These are phyloP conservation scores for Immersiporthe knoxdaviesiana DNA, from an alignment of 2,329 filamentous ascomycete species.

Conservation along the genomic window DNA sequence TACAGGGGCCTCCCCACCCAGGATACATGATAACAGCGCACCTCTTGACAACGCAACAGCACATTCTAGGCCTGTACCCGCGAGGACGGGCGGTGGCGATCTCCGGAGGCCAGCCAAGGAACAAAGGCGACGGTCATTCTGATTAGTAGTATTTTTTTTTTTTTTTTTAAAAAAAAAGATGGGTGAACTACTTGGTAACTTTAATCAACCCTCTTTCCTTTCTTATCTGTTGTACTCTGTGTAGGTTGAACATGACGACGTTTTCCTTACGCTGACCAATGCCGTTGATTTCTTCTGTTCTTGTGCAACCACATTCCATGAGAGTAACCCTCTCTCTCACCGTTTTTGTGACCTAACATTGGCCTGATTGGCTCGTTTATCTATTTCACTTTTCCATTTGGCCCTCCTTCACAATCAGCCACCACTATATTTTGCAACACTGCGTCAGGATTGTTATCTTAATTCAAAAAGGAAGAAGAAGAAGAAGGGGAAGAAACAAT, in stretches of 20 bases:
- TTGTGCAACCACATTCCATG: background rate
- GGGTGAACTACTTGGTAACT: background rate
- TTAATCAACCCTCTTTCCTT: background rate
- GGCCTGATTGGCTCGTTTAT: background rate
- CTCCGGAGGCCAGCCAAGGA: slow-evolving; percentile 6
- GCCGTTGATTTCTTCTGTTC: background rate
- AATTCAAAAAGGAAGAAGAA: too few species aligned
- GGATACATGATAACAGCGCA: slow-evolving; percentile 4
- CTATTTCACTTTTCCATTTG: too few species aligned
- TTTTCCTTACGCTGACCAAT: background rate
- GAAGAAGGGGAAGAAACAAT: too few species aligned
- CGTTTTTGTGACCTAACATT: background rate
- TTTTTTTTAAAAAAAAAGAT: slow-evolving; percentile 12
- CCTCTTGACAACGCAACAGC: background rate
- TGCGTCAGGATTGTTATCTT: too few species aligned
- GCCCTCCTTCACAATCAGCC: too few species aligned
- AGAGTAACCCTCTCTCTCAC: background rate
- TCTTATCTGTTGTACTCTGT: background rate
- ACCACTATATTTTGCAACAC: too few species aligned
- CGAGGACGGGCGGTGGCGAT: background rate
- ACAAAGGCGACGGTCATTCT: background rate
- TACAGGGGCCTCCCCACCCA: background rate
- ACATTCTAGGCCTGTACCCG: background rate
- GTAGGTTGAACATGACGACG: background rate
- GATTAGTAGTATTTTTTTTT: slow-evolving; percentile 7